phyloP scores from a whole-genome alignment of 2,329 filamentous ascomycete species.

The Colletotrichum gloeosporioides region DNA sequence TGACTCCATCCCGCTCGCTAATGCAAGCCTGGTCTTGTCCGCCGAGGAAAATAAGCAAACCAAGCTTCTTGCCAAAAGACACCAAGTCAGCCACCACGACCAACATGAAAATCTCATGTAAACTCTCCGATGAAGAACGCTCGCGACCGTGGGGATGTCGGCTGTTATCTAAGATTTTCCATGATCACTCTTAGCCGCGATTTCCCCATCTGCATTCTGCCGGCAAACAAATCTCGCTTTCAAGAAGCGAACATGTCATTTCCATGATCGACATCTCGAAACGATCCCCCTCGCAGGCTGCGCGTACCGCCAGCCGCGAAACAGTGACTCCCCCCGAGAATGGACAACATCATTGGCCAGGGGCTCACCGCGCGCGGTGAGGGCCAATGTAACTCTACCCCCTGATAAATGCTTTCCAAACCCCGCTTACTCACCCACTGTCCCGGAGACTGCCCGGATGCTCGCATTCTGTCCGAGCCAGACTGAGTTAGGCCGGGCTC shows the following conservation, averaged over 20 bases:
- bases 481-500: neutral
- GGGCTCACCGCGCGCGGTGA: neutral
- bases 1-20: neutral
- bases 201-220: neutral
- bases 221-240: neutral
- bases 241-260: neutral
- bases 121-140: neutral
- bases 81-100: neutral
- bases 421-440: neutral
- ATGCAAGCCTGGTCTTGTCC: neutral
- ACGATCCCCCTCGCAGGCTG: neutral
- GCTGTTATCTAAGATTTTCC: neutral
- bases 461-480: neutral
- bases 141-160: neutral
- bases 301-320: neutral
- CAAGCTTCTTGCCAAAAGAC: constrained; percentile 1
- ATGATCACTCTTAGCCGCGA: neutral
- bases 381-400: neutral
- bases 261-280: neutral
- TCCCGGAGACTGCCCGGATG: neutral
- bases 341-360: neutral
- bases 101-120: neutral
- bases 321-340: neutral
- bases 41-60: constrained; percentile 10
- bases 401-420: neutral